Base-by-base conservation (phyloP, 768 basidiomycete genomes). In the Leccinum rimulosum region DNA sequence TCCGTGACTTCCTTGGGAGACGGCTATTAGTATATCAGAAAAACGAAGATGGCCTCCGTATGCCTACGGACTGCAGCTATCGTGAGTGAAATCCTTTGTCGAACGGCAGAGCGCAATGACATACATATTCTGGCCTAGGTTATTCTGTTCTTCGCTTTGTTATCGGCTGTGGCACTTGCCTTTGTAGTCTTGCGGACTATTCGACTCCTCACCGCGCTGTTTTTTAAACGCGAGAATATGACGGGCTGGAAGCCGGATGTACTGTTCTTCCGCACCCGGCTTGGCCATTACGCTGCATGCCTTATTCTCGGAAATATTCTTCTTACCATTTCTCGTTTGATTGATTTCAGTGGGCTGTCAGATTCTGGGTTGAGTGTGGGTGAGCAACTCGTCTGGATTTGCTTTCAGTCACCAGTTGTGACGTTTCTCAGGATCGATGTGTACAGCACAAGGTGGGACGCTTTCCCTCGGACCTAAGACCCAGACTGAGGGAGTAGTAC, bases 181-280 rank as follows among this genome's bases (percentile, higher is more conserved):
- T 80, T 80, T 14, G 79, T 88, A 52, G 75, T 74, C 56, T 56
- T 78, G 31, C 80, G 84, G 58, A 74, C 80, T 38, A 60, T 77
- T 50, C 85, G 79, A 74, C 70, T 85, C 47, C 80, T 76, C 45
- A 35, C 79, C 27, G 69, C 70, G 54, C 71, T 75, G 35, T 64
- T 71, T 59, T 64, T 76, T 58, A 67, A 62, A 33, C 66, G 56
- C 36, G 61, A 68, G 17, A 52, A 65, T 30, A 66, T 70, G 59
- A 67, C 78, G 17, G 55, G 60, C 31, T 73, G 74, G 50, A 57
- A 64, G 4, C 68, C 70, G 33, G 84, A 84, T 69, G 82, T 79
- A 45, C 74, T 83, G 59, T 89, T 90, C 71, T 88, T 91, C 71
- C 79, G 81, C 57, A 88, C 87, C 7, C 87, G 88, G 61, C 79